Conservation (phyloP, 2,329 filamentous ascomycete species). For the Neonectria magnoliae region DNA sequence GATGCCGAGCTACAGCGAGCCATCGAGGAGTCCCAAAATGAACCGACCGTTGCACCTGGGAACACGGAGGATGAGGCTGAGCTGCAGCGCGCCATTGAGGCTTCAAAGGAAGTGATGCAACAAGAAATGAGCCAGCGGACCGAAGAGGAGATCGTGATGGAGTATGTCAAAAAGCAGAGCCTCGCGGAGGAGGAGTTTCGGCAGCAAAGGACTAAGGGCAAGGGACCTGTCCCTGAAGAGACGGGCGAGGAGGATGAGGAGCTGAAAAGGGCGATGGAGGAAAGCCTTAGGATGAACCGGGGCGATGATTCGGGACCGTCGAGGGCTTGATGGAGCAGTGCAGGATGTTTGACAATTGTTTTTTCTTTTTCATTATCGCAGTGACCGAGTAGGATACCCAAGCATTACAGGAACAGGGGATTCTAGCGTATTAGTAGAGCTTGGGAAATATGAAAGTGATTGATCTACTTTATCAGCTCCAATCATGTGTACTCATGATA, state of each 20-base stretch:
- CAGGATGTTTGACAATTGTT: conserved; percentile 1
- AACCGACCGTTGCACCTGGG: conserved; percentile 31
- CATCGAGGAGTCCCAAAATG: conserved; percentile 53
- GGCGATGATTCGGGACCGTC: conserved; percentile 42
- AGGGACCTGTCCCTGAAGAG: conserved; percentile 44
- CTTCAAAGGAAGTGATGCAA: conserved; percentile 52
- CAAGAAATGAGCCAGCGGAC: conserved; percentile 56
- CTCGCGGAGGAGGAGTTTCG: conserved; percentile 71
- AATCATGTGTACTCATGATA: not conserved
- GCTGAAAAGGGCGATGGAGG: conserved; percentile 63
- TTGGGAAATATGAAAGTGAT: not conserved
- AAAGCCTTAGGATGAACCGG: conserved; percentile 60
- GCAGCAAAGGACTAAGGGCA: conserved; percentile 47
- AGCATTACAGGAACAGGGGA: not conserved
- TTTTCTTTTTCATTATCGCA: not conserved
- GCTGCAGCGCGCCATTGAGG: conserved; percentile 54
- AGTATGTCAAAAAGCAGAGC: conserved; percentile 81
- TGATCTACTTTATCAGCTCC: not conserved
- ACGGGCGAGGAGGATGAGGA: conserved; percentile 63
- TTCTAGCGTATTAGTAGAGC: not conserved
- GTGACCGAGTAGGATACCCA: conserved; percentile 17
- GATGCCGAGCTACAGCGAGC: conserved; percentile 53
- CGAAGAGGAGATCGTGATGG: conserved; percentile 77
- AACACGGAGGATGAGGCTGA: conserved; percentile 47
- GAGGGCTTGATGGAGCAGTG: conserved; percentile 21